Conservation (phyloP, 2,329 filamentous ascomycete genomes). For the Cytospora piceae region DNA sequence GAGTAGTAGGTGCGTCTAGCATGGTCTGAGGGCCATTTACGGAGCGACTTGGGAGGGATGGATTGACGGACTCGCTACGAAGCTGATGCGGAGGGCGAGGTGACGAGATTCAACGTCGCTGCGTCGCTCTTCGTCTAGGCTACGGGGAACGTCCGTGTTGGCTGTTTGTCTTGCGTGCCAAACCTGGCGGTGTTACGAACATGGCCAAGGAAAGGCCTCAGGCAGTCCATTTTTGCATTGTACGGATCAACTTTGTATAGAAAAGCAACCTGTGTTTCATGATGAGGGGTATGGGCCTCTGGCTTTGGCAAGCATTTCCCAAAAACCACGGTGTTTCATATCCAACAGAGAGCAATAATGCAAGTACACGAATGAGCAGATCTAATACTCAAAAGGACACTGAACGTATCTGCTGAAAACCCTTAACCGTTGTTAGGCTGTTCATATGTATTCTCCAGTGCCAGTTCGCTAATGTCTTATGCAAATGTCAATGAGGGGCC, state of each 20-base stretch:
- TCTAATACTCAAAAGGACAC: neutral
- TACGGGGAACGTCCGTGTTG: neutral
- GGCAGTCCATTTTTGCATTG: neutral
- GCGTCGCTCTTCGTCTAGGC: neutral
- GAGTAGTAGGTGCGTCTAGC: constrained; percentile 24
- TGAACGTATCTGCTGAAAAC: neutral
- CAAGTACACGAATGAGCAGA: neutral
- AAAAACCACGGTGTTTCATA: neutral
- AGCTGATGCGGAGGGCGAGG: neutral
- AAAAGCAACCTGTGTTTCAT: neutral
- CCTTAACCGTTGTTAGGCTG: too few species aligned
- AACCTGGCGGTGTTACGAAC: neutral
- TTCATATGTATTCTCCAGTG: too few species aligned
- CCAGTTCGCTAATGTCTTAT: too few species aligned
- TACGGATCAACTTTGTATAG: neutral
- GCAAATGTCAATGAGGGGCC: neutral
- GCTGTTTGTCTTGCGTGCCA: neutral
- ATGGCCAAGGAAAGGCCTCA: neutral
- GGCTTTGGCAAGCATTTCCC: too few species aligned
- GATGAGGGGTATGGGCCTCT: neutral
- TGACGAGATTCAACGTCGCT: neutral
- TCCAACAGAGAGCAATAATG: neutral
- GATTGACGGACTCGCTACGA: neutral
- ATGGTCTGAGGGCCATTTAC: neutral
- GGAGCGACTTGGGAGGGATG: neutral